Base-by-base conservation (phyloP, 139 green algal genomes). In the Cymbomonas tetramitiformis region DNA sequence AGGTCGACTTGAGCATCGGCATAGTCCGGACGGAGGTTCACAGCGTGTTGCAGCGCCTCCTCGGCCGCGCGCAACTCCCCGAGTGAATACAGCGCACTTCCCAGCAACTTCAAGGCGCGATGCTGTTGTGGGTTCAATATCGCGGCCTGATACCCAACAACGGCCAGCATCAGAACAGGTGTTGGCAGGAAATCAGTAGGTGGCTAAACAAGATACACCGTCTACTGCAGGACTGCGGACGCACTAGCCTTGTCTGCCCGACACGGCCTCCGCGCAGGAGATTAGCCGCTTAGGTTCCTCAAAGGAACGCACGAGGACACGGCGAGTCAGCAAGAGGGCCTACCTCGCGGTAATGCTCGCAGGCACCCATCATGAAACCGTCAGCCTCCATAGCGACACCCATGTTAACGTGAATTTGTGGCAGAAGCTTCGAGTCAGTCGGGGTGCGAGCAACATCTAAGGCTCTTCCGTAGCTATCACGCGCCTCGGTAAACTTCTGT, bases 341-440 rank as follows among this genome's bases (percentile, higher is more conserved):
- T n/a, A n/a, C n/a, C 52, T 72, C 56, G 30, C 53, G 66, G 72
- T 84, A 84, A 41, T 82, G 65, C 38, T 84, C 61, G 64, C 76
- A 83, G 19, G 76, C 76, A 12, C 30, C 32, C 46, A 79, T 59
- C 23, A 86, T 67, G 49, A 77, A 43, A 8, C 79, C 79, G 25
- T 78, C 56, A 3, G 58, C 67, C 67, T 86, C 79, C 28, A 84
- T 32, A 15, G 65, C 68, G 56, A 86, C 85, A 51, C 79, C 79
- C 55, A 84, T 34, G 61, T 86, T 86, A 32, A 86, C 65, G 47
- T 81, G 76, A 5, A 85, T 52, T 63, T 85, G 73, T 29, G 51
- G 58, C 19, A 69, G 44, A 25, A 77, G 39, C 3, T 61, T 10
- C 23, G 12, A 49, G 15, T 60, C 51, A 5, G 10, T 10, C 12